Conservation (phyloP, 2,329 filamentous ascomycete species). For the Magnaporthiopsis incrustans region DNA sequence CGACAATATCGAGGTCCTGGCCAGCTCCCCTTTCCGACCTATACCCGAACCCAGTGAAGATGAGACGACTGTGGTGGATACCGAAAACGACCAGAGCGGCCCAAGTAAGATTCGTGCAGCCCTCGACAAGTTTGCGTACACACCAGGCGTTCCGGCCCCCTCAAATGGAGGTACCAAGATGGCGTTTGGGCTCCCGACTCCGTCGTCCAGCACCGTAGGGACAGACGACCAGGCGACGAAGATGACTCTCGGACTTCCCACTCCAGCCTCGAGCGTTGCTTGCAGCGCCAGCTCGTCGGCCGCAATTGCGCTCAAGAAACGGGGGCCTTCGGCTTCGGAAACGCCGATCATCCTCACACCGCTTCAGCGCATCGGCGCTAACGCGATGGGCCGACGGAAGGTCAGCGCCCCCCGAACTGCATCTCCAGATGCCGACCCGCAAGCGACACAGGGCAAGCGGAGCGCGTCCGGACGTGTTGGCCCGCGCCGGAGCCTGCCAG, state of each 20-base stretch:
- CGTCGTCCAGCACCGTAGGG: constrained; percentile 12
- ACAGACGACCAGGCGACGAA: constrained; percentile 1
- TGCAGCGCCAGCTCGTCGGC: not conserved
- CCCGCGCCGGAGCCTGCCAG: constrained; percentile 8
- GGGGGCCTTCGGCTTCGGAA: constrained; percentile 11
- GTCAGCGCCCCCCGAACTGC: constrained; percentile 15
- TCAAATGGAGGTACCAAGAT: constrained; percentile 11
- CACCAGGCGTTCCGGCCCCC: not conserved
- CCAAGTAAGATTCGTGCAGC: not conserved
- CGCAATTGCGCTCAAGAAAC: not conserved
- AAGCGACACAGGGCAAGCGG: constrained; percentile 14
- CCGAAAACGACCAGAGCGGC: not conserved
- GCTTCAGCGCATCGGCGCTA: constrained; percentile 43
- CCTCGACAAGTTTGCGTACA: constrained; percentile 16
- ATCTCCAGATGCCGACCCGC: constrained; percentile 12
- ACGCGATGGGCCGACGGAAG: constrained; percentile 29
- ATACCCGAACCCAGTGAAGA: not conserved
- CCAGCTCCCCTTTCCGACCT: constrained; percentile 4
- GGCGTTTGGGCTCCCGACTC: constrained; percentile 19
- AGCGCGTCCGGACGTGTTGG: not conserved
- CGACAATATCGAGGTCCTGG: constrained; percentile 5
- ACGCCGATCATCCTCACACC: constrained; percentile 31
- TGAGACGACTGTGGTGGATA: not conserved
- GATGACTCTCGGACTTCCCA: constrained; percentile 20
- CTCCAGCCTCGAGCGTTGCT: constrained; percentile 23